Evolutionary conservation across 2,329 filamentous ascomycete genomes (phyloP), one percentile per base, ranked within the genome.

Genomic region (Davidsoniella virescens): DNA sequence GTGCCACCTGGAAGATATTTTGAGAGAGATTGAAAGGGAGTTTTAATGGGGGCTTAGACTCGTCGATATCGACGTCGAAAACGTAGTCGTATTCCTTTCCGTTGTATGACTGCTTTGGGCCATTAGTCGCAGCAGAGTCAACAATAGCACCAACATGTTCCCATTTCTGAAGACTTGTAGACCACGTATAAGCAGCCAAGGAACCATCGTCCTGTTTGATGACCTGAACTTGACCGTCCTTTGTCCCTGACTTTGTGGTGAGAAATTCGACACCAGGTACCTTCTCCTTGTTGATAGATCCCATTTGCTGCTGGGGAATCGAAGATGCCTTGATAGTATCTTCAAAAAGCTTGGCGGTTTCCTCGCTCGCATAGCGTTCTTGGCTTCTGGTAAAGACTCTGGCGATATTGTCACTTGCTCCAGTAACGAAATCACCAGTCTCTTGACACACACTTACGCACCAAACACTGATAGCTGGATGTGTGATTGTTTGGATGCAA

Each of bases 391-490:
- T 90, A 62, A 96, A 98, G 52, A 96, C 70, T 41, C 92, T 80
- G 7, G 87, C 80, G 42, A 90, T 69, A 51, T 84, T 80, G 61
- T 98, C 92, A 62, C 90, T 98, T 25, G 90, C 82, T 29, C 90
- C 92, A 2, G 85, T 85, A n/a, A 87, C 86, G 54, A 98, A 90
- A 59, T 98, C 93, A 18, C 92, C 90, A 44, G 77, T 93, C 55
- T 86, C 78, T 0, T 72, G 61, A 60, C 85, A 92, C 9, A 77
- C 84, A n/a, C 87, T 84, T 16, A 98, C 87, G 12, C 78, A 73
- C 92, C 92, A 98, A 4, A 98, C 88, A 0, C 90, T 96, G 50
- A 96, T 93, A 8, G 92, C 92, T 9, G 92, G 92, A 59, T 95
- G 87, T 1, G 90, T 95, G 56, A 98, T 96, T 38, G 90, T 95